Base-by-base conservation (phyloP, 306 rosid genomes). In the Abrus precatorius region DNA sequence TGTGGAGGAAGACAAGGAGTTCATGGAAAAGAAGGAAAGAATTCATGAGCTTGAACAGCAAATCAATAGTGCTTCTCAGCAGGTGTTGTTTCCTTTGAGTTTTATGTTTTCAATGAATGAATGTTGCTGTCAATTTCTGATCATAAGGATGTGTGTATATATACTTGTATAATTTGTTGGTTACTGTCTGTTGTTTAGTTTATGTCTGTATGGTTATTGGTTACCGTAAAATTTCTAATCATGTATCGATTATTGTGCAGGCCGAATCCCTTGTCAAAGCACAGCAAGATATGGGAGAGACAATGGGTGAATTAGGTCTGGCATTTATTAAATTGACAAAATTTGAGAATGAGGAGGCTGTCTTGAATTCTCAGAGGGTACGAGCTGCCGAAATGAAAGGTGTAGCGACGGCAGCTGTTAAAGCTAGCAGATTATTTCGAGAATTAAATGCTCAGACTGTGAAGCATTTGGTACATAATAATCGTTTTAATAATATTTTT, bases 251-350 rank as follows among this genome's bases (percentile, higher is more conserved):
- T 69, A 69, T 54, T 82, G 28, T 76, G 68, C 76, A 95, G 99
- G 99, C 99, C 1, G 99, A 95, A 88, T 80, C 97, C 69, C 93
- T 95, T n/a, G 97, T 95, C 36, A 93, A 91, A 83, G 91, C 98
- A 54, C 99, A 93, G 86, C 98, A 93, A 84, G 99, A 93, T 70
- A 95, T 90, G 91, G 98, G 96, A 71, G 99, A 91, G 84, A 90
- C 98, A 66, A 76, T 91, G 95, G 99, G 98, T 54, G 99, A 90
- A 76, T 75, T 95, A 69, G 98, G 99, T 68, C 72, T 95, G 70
- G 91, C 97, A 44, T 93, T 93, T 82, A 86, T 95, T 67, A 95
- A 95, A 69, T 57, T 95, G 73, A 90, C 96, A 6, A 95, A 95
- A 65, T 95, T 91, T 82, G 99, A 95, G 90, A 93, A 84, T 45